Percentiles rank a stretch among this genome's conserved stretches.
Conservation (phyloP, 768 basidiomycete genomes). For the Collybia mongolica region DNA sequence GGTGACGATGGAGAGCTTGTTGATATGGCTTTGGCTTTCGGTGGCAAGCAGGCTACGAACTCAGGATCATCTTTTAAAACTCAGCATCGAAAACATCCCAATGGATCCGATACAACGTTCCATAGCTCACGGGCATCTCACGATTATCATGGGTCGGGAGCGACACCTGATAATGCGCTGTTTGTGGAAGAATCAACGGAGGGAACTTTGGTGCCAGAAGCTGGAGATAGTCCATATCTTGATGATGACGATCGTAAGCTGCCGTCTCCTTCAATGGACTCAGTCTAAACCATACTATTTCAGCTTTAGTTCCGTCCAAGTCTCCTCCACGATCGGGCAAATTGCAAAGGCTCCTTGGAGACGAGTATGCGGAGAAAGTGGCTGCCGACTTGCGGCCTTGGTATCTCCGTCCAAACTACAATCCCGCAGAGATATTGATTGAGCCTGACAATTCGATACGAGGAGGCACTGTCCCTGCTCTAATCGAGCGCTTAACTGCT, state of each 20-base stretch:
- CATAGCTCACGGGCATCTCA: neutral
- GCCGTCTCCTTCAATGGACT: neutral
- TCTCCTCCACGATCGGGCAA: slow-evolving; percentile 45
- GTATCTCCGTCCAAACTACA: slow-evolving; percentile 85
- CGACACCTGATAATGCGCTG: slow-evolving; percentile 5
- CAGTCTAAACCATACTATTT: neutral
- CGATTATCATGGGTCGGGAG: slow-evolving; percentile 1
- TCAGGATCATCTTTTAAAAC: slow-evolving; percentile 2
- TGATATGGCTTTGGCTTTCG: slow-evolving; percentile 49
- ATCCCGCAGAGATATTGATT: slow-evolving; percentile 77
- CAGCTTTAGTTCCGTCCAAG: slow-evolving; percentile 17
- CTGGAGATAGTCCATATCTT: slow-evolving; percentile 23
- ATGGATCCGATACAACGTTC: slow-evolving; percentile 11
- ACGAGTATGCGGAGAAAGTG: slow-evolving; percentile 42
- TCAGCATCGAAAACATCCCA: slow-evolving; percentile 20
- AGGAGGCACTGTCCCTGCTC: slow-evolving; percentile 82
- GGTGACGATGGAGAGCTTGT: slow-evolving; percentile 42
- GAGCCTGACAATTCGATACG: slow-evolving; percentile 82
- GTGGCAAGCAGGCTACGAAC: slow-evolving; percentile 6
- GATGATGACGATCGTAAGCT: slow-evolving; percentile 39
- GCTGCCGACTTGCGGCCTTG: slow-evolving; percentile 59
- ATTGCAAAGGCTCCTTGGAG: slow-evolving; percentile 67
- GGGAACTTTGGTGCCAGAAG: slow-evolving; percentile 2
- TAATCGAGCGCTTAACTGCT: slow-evolving; percentile 88
- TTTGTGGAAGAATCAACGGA: slow-evolving; percentile 9